Conservation (phyloP, 2,329 filamentous ascomycete genomes). For the Kalaharituber pfeilii region DNA sequence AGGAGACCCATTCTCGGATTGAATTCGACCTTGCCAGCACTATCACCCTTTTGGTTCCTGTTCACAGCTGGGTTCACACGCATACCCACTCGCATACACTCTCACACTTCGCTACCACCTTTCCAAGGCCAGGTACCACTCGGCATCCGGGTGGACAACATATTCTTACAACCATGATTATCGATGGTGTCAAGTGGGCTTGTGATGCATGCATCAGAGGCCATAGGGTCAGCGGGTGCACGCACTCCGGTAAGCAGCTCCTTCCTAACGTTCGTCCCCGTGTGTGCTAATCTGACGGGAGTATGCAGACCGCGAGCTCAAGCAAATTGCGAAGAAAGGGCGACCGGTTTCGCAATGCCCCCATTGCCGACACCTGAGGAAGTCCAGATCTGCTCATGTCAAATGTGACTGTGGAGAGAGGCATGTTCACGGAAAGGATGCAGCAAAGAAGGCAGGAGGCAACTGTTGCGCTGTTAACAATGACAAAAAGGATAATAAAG, state of each 20-base stretch:
- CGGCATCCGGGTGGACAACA: too few relatives aligned
- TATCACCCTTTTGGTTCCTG: too few relatives aligned
- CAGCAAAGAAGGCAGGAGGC: background rate
- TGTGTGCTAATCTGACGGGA: slow-evolving; percentile 3
- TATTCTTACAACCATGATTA: slow-evolving; percentile 49
- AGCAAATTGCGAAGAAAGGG: slow-evolving; percentile 94
- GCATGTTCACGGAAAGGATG: slow-evolving; percentile 19
- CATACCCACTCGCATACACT: too few relatives aligned
- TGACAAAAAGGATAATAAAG: background rate
- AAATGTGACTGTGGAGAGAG: slow-evolving; percentile 97
- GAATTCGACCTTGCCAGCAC: too few relatives aligned
- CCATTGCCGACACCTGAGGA: slow-evolving; percentile 90
- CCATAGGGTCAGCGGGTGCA: slow-evolving; percentile 96
- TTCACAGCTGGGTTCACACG: too few relatives aligned
- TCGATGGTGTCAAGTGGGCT: slow-evolving; percentile 93
- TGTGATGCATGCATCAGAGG: slow-evolving; percentile 97
- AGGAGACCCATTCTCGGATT: too few relatives aligned
- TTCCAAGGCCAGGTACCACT: too few relatives aligned
- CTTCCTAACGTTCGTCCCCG: slow-evolving; percentile 17
- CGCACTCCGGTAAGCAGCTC: slow-evolving; percentile 64
- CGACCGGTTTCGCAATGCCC: slow-evolving; percentile 94
- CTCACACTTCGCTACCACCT: too few relatives aligned
- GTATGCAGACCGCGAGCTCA: slow-evolving; percentile 62
- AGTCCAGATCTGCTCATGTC: slow-evolving; percentile 83
- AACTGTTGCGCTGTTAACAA: background rate